Conservation (phyloP, 1,284 basidiomycete genomes). For the Cryptococcus sp. region DNA sequence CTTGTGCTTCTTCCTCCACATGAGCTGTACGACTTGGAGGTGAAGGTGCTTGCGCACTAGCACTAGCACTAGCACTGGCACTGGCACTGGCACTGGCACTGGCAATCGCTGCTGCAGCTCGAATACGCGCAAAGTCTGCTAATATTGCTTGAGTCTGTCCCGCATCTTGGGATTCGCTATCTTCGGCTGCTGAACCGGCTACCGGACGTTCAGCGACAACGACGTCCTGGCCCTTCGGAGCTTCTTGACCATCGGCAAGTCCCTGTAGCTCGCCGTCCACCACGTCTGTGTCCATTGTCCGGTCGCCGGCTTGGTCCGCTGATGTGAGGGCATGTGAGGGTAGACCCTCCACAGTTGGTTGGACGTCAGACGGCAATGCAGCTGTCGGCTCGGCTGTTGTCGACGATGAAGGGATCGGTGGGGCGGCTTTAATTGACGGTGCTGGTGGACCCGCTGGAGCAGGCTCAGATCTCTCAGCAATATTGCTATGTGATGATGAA, state of each 20-base stretch:
- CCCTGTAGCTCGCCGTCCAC: conserved; percentile 4
- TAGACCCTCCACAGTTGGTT: neutral
- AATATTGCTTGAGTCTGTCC: neutral
- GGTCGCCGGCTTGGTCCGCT: neutral
- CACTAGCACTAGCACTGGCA: neutral
- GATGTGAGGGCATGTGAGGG: neutral
- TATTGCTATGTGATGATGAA: too few relatives aligned
- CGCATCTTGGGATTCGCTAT: conserved; percentile 6
- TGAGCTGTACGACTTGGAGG: too few relatives aligned
- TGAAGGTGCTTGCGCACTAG: neutral
- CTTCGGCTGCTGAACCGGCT: neutral
- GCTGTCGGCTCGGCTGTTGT: neutral
- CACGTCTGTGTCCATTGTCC: conserved; percentile 8
- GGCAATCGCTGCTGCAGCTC: neutral
- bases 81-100: neutral
- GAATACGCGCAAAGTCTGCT: neutral
- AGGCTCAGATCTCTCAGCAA: neutral
- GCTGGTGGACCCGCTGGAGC: neutral
- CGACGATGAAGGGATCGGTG: neutral
- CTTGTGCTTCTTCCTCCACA: neutral
- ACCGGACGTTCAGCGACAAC: conserved; percentile 4
- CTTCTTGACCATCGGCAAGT: conserved; percentile 2
- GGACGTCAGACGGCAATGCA: neutral
- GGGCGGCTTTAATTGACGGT: neutral
- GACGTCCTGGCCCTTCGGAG: conserved; percentile 2